A percentile compares a stretch with the other conserved stretches of the same genome.
Conservation (phyloP, 1,139 yeast species). For the Trichomonascaceae sp. region DNA sequence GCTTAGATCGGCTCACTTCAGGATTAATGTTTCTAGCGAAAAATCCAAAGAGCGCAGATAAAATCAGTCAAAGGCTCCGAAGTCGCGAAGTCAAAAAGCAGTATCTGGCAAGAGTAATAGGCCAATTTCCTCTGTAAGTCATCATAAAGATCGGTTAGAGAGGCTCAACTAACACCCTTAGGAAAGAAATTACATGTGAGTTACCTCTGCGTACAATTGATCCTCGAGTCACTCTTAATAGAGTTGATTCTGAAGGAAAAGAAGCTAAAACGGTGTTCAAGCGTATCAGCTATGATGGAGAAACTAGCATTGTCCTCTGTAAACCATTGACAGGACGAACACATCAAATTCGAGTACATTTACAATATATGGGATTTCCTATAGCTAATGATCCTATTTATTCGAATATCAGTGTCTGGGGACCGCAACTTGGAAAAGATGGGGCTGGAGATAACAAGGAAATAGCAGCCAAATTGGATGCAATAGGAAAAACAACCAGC, state of each 20-base stretch:
- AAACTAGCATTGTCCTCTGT: conserved; percentile 70
- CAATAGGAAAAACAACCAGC: conserved; percentile 61
- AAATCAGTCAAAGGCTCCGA: conserved; percentile 64
- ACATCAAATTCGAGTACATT: conserved; percentile 89
- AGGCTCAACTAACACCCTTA: conserved; percentile 4
- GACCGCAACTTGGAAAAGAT: conserved; percentile 49
- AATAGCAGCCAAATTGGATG: conserved; percentile 46
- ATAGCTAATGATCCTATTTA: conserved; percentile 94
- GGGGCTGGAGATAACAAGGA: conserved; percentile 45
- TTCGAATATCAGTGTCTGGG: conserved; percentile 66
- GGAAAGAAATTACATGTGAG: conserved; percentile 48
- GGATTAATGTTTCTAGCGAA: conserved; percentile 93
- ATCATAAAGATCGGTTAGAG: not conserved
- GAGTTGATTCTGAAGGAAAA: conserved; percentile 65
- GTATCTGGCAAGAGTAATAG: conserved; percentile 82
- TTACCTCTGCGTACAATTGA: conserved; percentile 66
- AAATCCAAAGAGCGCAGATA: conserved; percentile 73
- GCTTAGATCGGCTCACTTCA: conserved; percentile 86
- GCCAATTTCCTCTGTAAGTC: conserved; percentile 58
- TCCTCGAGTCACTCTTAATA: conserved; percentile 73
- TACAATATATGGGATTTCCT: conserved; percentile 81
- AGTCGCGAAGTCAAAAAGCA: conserved; percentile 74
- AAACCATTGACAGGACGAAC: conserved; percentile 87
- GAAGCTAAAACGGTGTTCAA: conserved; percentile 45
- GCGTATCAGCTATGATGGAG: conserved; percentile 56